Conservation (phyloP, 176 grass and related monocot species). For the Carex kokanica region DNA sequence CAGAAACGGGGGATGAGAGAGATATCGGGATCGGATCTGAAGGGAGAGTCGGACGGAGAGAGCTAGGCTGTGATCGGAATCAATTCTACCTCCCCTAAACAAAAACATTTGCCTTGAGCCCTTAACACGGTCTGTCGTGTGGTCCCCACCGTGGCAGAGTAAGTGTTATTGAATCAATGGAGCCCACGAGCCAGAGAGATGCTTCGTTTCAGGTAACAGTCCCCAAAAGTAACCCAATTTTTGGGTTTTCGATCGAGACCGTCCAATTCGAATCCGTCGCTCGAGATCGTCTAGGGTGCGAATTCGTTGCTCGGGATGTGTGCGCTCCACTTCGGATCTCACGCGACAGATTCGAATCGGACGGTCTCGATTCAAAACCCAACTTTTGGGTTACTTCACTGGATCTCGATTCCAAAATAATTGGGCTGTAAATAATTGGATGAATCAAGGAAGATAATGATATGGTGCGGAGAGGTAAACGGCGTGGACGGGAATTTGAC, state of each 20-base stretch:
- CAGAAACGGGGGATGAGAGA: slow-evolving; percentile 8
- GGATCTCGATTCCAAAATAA: too few relatives aligned
- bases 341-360: too few relatives aligned
- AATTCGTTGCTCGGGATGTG: too few relatives aligned
- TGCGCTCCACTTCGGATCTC: too few relatives aligned
- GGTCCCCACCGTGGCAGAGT: neutral
- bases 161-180: neutral
- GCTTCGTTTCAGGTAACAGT: neutral
- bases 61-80: neutral
- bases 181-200: neutral
- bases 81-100: too few relatives aligned
- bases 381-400: too few relatives aligned
- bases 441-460: too few relatives aligned
- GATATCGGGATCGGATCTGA: slow-evolving; percentile 22
- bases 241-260: too few relatives aligned
- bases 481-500: neutral
- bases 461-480: neutral
- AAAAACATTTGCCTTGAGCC: neutral
- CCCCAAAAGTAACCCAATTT: too few relatives aligned
- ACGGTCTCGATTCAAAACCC: too few relatives aligned
- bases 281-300: too few relatives aligned
- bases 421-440: neutral
- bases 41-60: neutral
- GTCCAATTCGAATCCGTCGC: too few relatives aligned
- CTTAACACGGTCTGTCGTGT: neutral